Evolutionary conservation across 225 moss, liverwort and hornwort species (phyloP), one percentile per base, ranked within the genome.

Genomic region (Bryum argenteum): DNA sequence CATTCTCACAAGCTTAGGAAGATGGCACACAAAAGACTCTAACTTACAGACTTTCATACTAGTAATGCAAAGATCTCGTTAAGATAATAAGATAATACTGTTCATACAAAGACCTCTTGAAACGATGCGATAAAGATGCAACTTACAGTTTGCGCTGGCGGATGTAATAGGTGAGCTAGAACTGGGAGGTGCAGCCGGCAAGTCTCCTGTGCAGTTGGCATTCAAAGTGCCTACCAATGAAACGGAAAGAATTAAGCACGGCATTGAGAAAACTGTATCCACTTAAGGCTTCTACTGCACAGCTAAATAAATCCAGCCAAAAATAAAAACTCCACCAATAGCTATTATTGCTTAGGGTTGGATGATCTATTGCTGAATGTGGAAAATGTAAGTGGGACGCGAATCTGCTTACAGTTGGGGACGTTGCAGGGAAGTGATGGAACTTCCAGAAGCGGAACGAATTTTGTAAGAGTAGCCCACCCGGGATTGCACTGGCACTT

Each of bases 361-460:
- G 33, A 33, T 33, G 33, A 33, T 33, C n/a, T n/a, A n/a, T n/a
- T n/a, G n/a, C n/a, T n/a, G n/a, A n/a, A n/a, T 33, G 26, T 26
- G 7, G 33, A 33, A 6, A 48, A 7, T 48, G 15, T 17, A 15
- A 12, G 20, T 47, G 47, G 20, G 41, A 68, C 9, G 15, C 10
- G 41, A 42, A 43, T 38, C 40, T 15, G 64, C 83, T 78, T 56
- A 87, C 87, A 87, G 42, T 87, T 87, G 28, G 87, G 87, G 52
- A 87, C 66, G 45, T 84, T 87, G 61, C 87, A 87, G 41, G 87
- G 87, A 47, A 87, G 87, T 12, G 87, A 84, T 15, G 87, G 81
- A 0, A 84, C 63, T 28, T 73, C n/a, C 33, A 84, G 81, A 20
- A 84, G 15, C 10, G 83, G 74, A 12, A 77, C 33, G 7, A 81